phyloP scores from a whole-genome alignment of 257 asterid species.

The Plectranthus barbatus region DNA sequence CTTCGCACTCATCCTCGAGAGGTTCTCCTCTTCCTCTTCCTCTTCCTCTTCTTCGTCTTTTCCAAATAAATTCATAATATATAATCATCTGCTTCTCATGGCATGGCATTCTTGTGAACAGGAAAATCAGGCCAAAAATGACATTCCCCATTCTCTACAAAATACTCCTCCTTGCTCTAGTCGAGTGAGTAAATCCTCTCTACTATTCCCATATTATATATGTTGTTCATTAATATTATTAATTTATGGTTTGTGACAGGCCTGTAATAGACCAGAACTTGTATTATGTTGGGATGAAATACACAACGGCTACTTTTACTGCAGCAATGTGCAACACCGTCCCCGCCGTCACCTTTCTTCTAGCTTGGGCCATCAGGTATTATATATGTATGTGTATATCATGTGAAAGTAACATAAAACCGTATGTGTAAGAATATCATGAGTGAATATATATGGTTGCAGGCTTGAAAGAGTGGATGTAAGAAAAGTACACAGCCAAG shows the following conservation, averaged over 20 bases:
- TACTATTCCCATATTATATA: too few relatives aligned
- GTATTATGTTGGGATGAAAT: slow-evolving; percentile 54
- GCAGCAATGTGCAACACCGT: slow-evolving; percentile 57
- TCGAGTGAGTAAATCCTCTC: slow-evolving; percentile 41
- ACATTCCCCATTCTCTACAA: slow-evolving; percentile 46
- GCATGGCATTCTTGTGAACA: slow-evolving; percentile 11
- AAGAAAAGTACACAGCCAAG: slow-evolving; percentile 34
- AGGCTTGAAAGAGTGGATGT: slow-evolving; percentile 58
- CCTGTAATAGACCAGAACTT: slow-evolving; percentile 70
- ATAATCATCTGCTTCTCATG: background rate
- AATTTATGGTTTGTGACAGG: slow-evolving; percentile 20
- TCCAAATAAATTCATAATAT: background rate
- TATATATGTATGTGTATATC: too few relatives aligned
- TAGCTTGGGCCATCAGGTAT: slow-evolving; percentile 75
- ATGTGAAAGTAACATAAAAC: background rate
- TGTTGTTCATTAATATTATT: too few relatives aligned
- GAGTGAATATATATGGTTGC: too few relatives aligned
- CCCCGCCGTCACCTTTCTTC: slow-evolving; percentile 61
- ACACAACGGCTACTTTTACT: slow-evolving; percentile 60
- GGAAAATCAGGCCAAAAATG: slow-evolving; percentile 82
- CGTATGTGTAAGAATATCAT: too few relatives aligned
- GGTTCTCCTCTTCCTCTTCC: slow-evolving; percentile 12
- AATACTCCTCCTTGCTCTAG: slow-evolving; percentile 44
- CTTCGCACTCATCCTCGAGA: slow-evolving; percentile 53
- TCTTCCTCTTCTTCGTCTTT: background rate